Evolutionary conservation across 2,329 filamentous ascomycete species (phyloP).

Genomic region (Aspergillus ochraceus): DNA sequence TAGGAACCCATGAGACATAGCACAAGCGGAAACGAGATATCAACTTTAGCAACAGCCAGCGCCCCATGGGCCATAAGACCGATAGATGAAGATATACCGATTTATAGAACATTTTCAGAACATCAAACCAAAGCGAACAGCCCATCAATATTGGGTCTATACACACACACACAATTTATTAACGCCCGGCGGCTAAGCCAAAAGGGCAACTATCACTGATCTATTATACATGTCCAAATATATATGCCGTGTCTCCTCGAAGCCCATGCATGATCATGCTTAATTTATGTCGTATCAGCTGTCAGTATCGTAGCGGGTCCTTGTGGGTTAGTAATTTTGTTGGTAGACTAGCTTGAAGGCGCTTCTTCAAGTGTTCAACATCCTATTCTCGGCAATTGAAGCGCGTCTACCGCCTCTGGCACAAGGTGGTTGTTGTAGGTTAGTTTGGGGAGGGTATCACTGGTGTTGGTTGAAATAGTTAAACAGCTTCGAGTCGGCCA

Average conservation of each 20-base stretch:
- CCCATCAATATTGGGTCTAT: too few species aligned
- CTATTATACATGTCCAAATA: not conserved
- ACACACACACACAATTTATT: too few species aligned
- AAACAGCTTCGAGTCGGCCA: constrained; percentile 26
- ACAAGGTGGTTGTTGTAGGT: constrained; percentile 26
- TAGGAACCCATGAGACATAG: too few species aligned
- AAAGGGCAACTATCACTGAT: too few species aligned
- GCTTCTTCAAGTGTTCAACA: constrained; percentile 37
- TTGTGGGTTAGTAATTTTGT: constrained; percentile 24
- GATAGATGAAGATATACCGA: too few species aligned
- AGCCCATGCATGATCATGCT: not conserved
- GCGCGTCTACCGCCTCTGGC: constrained; percentile 29
- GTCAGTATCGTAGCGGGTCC: constrained; percentile 2
- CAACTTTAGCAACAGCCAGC: too few species aligned
- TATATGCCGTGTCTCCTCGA: constrained; percentile 24
- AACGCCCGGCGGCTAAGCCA: too few species aligned
- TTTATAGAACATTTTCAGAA: too few species aligned
- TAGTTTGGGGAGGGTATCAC: constrained; percentile 8
- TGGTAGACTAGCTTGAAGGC: constrained; percentile 34
- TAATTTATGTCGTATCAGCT: constrained; percentile 3
- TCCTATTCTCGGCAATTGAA: constrained; percentile 38
- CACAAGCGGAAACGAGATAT: too few species aligned
- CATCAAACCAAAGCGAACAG: too few species aligned
- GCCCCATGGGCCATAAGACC: too few species aligned
- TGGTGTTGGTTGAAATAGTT: constrained; percentile 19